Evolutionary conservation across 139 green algal species (phyloP), one percentile per base, ranked within the genome.

Genomic region (Picochlorum sp.): DNA sequence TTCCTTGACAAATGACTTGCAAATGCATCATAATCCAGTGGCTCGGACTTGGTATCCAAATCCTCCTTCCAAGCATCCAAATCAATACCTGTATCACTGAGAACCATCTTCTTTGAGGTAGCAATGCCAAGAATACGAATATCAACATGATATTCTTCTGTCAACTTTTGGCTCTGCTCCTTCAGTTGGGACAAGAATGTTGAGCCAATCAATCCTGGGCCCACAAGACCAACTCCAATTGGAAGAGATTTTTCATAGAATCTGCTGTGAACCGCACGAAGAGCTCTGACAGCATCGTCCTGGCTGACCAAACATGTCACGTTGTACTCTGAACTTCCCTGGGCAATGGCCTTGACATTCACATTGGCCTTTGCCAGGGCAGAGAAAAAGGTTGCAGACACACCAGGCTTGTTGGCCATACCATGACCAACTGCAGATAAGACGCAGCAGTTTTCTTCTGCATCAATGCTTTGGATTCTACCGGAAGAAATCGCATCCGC

Each of bases 301-400:
- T 92, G 81, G 59, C 95, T 79, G 15, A 98, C 83, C 47, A 98
- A 76, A 37, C 95, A 81, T 11, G 93, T 98, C 81, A 98, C 96
- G 82, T 98, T 98, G 90, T 97, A 97, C 83, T 98, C 93, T 2
- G 74, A 89, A 55, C 72, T 88, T 49, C 93, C 93, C 82, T 98
- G 90, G 5, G 82, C 70, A 50, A 79, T 77, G 14, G 57, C 55
- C 14, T 77, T 63, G 83, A 95, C 90, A 81, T 96, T 96, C 68
- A 96, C 80, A 69, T 91, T 94, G 49, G 88, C 86, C 71, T 92
- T 92, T 45, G 92, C 92, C 20, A 98, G 85, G 2, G 92, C 92
- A 8, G 70, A 69, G 76, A 98, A 97, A 73, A 98, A 81, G 37
- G 85, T 97, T 49, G 92, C 92, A 3, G 85, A 78, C 16, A 94